These are phyloP conservation scores for Moringa oleifera DNA, from an alignment of 345 rosid genomes.

Conservation along the genomic window DNA sequence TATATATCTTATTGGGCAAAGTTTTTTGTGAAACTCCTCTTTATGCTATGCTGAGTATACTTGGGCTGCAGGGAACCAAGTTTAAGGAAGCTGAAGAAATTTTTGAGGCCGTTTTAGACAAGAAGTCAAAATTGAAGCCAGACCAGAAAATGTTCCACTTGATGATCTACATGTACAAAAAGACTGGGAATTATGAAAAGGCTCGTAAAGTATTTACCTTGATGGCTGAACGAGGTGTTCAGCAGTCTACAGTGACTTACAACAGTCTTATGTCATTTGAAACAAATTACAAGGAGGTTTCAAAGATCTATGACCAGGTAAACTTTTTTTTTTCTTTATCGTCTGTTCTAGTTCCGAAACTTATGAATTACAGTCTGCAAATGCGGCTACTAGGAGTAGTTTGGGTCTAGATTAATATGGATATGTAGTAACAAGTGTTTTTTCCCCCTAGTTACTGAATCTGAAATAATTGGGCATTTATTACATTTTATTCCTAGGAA, in stretches of 20 bases:
- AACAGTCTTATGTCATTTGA: constrained; percentile 95
- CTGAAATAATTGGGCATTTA: too few relatives aligned
- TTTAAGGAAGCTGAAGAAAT: constrained; percentile 82
- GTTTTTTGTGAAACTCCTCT: constrained; percentile 1
- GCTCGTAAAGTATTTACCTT: constrained; percentile 69
- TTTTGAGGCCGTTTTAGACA: constrained; percentile 69
- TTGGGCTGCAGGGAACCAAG: constrained; percentile 56
- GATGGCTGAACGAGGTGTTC: constrained; percentile 70
- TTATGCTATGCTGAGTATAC: constrained; percentile 9
- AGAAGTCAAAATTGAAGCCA: constrained; percentile 65
- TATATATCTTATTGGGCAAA: not conserved
- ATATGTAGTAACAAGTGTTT: too few relatives aligned
- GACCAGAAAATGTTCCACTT: constrained; percentile 95
- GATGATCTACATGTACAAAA: constrained; percentile 94
- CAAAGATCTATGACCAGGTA: constrained; percentile 95
- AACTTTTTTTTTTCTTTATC: constrained; percentile 1
- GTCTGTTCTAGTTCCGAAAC: too few relatives aligned
- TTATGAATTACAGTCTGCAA: too few relatives aligned
- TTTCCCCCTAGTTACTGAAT: too few relatives aligned
- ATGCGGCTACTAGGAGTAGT: not conserved
- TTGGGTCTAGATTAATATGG: not conserved
- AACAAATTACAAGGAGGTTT: constrained; percentile 88
- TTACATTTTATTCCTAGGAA: too few relatives aligned
- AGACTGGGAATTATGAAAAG: constrained; percentile 75
- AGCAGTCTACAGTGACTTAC: constrained; percentile 72